A percentile compares a stretch with the other conserved stretches of the same genome.
These are phyloP conservation scores for Euclidium syriacum DNA, from an alignment of 345 rosid genomes.

Conservation along the genomic window DNA sequence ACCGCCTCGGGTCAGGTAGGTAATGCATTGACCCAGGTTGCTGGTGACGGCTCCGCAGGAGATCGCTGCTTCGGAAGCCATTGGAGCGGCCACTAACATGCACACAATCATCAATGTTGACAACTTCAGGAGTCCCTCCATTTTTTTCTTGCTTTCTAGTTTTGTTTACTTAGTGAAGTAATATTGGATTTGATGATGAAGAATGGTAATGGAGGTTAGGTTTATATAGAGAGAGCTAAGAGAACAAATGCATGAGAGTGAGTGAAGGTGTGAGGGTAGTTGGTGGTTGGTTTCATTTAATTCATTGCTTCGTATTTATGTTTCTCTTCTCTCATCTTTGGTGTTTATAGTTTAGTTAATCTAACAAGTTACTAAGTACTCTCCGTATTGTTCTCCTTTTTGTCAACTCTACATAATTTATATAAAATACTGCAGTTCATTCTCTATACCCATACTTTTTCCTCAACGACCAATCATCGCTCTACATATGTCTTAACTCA, in stretches of 20 bases:
- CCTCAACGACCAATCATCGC: not conserved
- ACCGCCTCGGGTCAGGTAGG: conserved; percentile 32
- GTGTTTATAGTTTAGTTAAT: not conserved
- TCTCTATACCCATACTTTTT: not conserved
- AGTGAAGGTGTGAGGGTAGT: conserved; percentile 7
- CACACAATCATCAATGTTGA: conserved; percentile 21
- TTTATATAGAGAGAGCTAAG: conserved; percentile 26
- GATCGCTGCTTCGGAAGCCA: conserved; percentile 35
- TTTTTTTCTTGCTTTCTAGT: not conserved
- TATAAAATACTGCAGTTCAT: not conserved
- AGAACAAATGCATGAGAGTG: conserved; percentile 8
- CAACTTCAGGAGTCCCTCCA: conserved; percentile 26
- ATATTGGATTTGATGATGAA: conserved; percentile 19
- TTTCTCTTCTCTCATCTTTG: conserved; percentile 3
- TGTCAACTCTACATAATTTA: not conserved
- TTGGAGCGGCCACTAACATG: conserved; percentile 27
- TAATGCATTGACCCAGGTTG: conserved; percentile 33
- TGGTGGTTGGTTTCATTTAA: conserved; percentile 33
- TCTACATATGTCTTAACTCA: not conserved
- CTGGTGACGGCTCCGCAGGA: conserved; percentile 34
- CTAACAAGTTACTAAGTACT: not conserved
- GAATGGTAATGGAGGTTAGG: conserved; percentile 8
- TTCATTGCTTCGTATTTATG: conserved; percentile 9
- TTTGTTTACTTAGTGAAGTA: not conserved
- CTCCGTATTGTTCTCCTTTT: not conserved